A percentile compares a stretch with the other conserved stretches of the same genome.
phyloP scores from a whole-genome alignment of 495 filamentous ascomycete genomes.

The Penicillium crystallinum region DNA sequence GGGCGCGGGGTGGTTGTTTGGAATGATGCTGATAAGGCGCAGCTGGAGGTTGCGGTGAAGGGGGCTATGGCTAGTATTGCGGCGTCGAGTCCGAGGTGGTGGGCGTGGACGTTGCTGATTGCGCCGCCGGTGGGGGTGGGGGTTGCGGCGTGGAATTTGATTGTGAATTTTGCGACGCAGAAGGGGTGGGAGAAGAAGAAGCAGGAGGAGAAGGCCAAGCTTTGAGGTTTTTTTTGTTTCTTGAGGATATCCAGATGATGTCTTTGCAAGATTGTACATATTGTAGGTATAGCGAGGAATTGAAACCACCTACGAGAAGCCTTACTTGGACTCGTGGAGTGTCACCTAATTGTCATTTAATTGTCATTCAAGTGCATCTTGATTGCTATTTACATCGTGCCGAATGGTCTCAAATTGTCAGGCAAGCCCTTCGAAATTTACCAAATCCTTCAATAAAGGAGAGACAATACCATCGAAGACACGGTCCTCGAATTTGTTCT shows the following conservation, averaged over 20 bases:
- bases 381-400: no score
- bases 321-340: not conserved
- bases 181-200: conserved; percentile 64
- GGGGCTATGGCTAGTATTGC: conserved; percentile 57
- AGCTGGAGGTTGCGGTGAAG: conserved; percentile 59
- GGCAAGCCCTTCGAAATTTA: conserved; percentile 7
- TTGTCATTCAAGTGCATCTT: not conserved
- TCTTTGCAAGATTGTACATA: conserved; percentile 7
- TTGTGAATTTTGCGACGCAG: conserved; percentile 61
- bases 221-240: conserved; percentile 35
- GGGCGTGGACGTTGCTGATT: conserved; percentile 67
- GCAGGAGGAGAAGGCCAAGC: conserved; percentile 61
- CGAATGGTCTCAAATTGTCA: not conserved
- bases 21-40: conserved; percentile 73
- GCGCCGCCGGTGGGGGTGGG: conserved; percentile 66
- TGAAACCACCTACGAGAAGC: not conserved
- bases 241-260: not conserved
- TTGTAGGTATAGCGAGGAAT: conserved; percentile 1
- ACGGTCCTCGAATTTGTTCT: conserved; percentile 10
- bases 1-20: conserved; percentile 68
- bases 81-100: conserved; percentile 66
- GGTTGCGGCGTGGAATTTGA: conserved; percentile 60
- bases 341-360: not conserved
- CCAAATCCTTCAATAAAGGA: conserved; percentile 16
- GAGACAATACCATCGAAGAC: conserved; percentile 13